Base-by-base conservation (phyloP, 371 early-diverging fungal genomes). In the Zopfochytrium polystomum region DNA sequence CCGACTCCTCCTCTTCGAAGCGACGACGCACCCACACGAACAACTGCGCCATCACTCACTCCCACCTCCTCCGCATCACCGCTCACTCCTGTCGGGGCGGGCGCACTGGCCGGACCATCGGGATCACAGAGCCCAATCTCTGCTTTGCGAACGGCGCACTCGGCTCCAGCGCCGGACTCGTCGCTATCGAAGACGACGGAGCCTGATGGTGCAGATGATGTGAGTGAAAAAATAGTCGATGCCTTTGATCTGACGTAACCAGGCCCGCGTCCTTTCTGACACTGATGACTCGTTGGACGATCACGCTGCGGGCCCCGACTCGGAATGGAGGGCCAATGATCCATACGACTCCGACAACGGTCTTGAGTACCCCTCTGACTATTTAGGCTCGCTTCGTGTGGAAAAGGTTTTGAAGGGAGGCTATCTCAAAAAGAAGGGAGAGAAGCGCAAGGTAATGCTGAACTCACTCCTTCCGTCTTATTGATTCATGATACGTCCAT, bases 351-450 rank as follows among this genome's bases (percentile, higher is more conserved):
- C 42, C 13, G 42, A 42, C 42, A 42, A 11, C n/a, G 42, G 42
- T 13, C 42, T 42, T 42, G 42, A 42, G n/a, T 42, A 42, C n/a
- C 42, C 42, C 13, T 13, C 13, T 42, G 67, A 35, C 55, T 47
- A 65, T 18, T 59, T 69, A 58, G 54, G 66, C 49, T 67, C 83
- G 32, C 65, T 87, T 31, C 74, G 85, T 26, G 78, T 83, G 33
- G 89, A 88, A 64, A 84, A 86, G 65, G 80, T 83, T 20, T 57
- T 87, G 30, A 79, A 81, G 58, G 71, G 82, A 32, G 89, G 88
- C 0, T 90, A 83, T 63, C 74, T 90, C 53, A 65, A 78, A 31
- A 90, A 90, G 77, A 89, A 89, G 66, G 91, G 89, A 34, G 88
- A 87, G 68, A 84, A 84, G 64, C 71, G 90, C 73, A 80, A 86